Evolutionary conservation across 805 yeast genomes (phyloP), one percentile per base, ranked within the genome.

Genomic region (Vanderwaltozyma yarrowii): DNA sequence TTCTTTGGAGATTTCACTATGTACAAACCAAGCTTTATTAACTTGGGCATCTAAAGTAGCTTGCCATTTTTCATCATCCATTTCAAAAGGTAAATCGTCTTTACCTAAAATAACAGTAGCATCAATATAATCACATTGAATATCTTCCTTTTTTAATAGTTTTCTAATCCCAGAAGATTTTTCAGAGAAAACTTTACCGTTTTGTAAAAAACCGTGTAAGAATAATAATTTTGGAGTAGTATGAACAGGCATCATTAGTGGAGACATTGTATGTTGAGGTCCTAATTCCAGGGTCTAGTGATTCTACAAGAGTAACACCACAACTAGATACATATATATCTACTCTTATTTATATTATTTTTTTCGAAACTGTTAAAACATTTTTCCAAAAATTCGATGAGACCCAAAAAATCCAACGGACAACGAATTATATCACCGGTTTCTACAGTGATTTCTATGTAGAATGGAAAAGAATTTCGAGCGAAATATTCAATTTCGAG

Each of bases 151-250:
- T 52, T 74, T 70, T 42, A 92, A 64, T 32, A 77, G 71, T 51
- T 92, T 89, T 45, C 97, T 70, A 20, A 89, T 70, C 3, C 94
- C 96, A 2, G 94, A 78, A 0, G 96, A 79, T 59, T 92, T 89
- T 49, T 81, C 84, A 38, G 94, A 80, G 62, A 89, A 89, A 12
- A 80, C 70, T 30, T 80, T 70, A 6, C 89, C 89, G 44, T 78
- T 80, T 66, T 89, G 95, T 13, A 88, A 76, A 60, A 78, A 87
- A 0, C 98, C 97, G 47, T 89, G 98, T 21, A 92, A 65, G 60
- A 92, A 89, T n/a, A 89, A 66, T 20, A 89, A 68, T 48, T 77
- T 78, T 33, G 58, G 52, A 20, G 28, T 41, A 11, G 45, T 23
- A 12, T 30, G 16, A 19, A 49, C 36, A 23, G 59, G 45, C 60